Conservation (phyloP, 208 protist genomes). For the Novymonas esmeraldas region DNA sequence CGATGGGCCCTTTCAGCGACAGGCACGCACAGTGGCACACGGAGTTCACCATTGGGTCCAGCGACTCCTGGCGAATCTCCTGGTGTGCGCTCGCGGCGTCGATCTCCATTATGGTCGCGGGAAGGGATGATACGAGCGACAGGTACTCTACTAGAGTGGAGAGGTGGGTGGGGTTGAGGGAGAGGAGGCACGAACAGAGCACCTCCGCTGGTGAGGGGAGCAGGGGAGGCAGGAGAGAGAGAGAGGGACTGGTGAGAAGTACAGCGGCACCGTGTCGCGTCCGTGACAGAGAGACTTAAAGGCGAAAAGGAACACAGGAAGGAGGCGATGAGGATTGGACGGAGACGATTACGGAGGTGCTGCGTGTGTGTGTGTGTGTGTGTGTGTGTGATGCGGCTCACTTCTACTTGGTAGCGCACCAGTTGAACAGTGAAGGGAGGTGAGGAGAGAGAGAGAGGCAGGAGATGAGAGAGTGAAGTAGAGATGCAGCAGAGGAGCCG, state of each 20-base stretch:
- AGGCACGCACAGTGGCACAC: slow-evolving; percentile 53
- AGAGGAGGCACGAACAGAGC: no score
- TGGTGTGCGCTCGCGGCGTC: background rate
- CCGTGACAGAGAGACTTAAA: no score
- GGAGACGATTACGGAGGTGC: no score
- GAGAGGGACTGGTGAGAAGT: background rate
- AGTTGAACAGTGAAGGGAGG: background rate
- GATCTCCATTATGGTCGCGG: slow-evolving; percentile 14
- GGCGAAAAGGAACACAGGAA: no score
- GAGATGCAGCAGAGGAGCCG: background rate
- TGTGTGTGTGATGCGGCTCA: no score
- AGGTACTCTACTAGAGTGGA: no score
- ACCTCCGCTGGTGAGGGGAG: no score
- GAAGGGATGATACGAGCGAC: background rate
- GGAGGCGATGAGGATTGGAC: no score
- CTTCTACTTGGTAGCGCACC: no score
- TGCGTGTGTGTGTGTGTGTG: background rate
- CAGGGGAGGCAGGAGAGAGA: background rate
- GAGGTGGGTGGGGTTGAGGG: no score
- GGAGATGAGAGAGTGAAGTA: background rate
- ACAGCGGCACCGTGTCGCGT: no score
- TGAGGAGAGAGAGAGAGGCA: background rate
- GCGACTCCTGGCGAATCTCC: slow-evolving; percentile 11
- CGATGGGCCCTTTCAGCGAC: slow-evolving; percentile 32
- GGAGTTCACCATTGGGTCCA: slow-evolving; percentile 37